phyloP scores from a whole-genome alignment of 2,329 filamentous ascomycete genomes.

The Coniochaeta sp. region DNA sequence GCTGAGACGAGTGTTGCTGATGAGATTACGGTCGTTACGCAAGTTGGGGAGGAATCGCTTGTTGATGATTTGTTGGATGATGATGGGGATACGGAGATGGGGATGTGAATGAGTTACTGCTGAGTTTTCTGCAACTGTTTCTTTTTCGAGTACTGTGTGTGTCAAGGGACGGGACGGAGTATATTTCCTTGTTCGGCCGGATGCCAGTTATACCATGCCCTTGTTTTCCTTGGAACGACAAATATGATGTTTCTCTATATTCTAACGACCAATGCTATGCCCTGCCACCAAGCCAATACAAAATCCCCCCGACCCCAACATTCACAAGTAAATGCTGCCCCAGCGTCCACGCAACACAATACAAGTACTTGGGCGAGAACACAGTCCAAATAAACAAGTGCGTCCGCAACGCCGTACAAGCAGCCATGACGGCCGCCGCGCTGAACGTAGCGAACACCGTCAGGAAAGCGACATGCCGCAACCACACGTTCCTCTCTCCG shows the following conservation, averaged over 20 bases:
- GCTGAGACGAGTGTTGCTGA: constrained; percentile 10
- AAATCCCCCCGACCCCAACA: constrained; percentile 49
- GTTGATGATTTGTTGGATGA: constrained; percentile 34
- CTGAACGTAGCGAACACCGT: constrained; percentile 65
- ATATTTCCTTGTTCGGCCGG: neutral
- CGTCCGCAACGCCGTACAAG: constrained; percentile 74
- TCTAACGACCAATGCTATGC: constrained; percentile 5
- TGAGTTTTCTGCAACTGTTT: neutral
- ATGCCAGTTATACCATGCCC: neutral
- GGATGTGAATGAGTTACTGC: constrained; percentile 8
- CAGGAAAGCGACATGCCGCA: constrained; percentile 53
- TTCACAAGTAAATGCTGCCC: constrained; percentile 75
- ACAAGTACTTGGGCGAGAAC: constrained; percentile 94
- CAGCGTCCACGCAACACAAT: constrained; percentile 80
- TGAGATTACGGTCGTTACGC: constrained; percentile 13
- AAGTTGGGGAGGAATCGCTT: constrained; percentile 24
- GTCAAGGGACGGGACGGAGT: neutral
- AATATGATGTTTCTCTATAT: neutral
- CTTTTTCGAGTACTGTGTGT: neutral
- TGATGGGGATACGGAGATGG: constrained; percentile 25
- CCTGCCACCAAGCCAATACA: constrained; percentile 45
- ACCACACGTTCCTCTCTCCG: constrained; percentile 17
- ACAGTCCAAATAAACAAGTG: constrained; percentile 99
- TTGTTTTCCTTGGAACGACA: neutral
- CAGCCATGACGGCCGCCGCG: constrained; percentile 72